Conservation (phyloP, 352 stramenopile genomes). For the Phytophthora agathidicida region DNA sequence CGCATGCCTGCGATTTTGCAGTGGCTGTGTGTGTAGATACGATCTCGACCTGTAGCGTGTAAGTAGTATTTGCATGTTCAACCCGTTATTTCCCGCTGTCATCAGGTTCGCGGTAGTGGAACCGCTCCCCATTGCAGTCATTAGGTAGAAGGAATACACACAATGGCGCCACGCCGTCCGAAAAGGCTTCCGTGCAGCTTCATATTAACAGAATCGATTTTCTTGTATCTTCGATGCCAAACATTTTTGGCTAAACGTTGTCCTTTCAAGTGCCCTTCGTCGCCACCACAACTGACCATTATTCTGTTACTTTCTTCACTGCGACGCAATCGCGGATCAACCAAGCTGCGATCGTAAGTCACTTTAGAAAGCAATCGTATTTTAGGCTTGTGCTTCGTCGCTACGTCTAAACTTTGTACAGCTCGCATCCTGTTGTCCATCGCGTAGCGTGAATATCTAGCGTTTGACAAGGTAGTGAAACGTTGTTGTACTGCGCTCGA, state of each 20-base stretch:
- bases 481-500: neutral
- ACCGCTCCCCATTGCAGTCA: conserved; percentile 16
- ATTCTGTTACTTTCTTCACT: conserved; percentile 11
- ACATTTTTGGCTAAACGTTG: no score
- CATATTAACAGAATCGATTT: neutral
- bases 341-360: conserved; percentile 4
- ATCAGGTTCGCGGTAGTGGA: conserved; percentile 15
- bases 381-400: no score
- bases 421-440: no score
- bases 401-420: no score
- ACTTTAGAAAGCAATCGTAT: no score
- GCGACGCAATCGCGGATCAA: conserved; percentile 11
- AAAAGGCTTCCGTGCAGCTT: conserved; percentile 1
- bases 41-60: conserved; percentile 9
- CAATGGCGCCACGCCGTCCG: conserved; percentile 5
- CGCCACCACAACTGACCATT: no score
- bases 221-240: neutral
- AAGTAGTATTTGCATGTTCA: conserved; percentile 13
- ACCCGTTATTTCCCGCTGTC: conserved; percentile 16
- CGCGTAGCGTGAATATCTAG: no score
- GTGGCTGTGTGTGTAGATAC: neutral
- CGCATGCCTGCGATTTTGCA: conserved; percentile 1
- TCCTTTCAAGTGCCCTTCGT: conserved; percentile 17
- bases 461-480: conserved; percentile 3
- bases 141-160: conserved; percentile 17